phyloP scores from a whole-genome alignment of 352 stramenopile species.

The Globisporangium perplexum region DNA sequence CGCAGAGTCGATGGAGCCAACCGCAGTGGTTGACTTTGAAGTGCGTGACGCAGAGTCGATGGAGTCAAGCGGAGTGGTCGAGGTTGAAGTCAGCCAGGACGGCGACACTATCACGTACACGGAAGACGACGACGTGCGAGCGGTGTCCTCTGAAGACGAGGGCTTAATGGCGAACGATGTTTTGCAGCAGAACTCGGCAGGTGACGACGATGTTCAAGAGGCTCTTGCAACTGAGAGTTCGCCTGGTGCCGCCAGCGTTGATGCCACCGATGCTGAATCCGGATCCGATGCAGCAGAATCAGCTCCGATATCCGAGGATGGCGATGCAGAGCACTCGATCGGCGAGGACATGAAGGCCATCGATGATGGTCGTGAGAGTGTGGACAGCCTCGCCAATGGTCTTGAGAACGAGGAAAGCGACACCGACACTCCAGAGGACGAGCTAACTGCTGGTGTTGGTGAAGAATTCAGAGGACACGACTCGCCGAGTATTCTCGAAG shows the following conservation, averaged over 20 bases:
- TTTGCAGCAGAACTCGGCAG: background rate
- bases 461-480: background rate
- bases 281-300: background rate
- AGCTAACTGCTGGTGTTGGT: background rate
- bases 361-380: background rate
- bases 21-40: conserved; percentile 3
- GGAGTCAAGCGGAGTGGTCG: background rate
- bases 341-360: background rate
- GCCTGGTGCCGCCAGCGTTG: background rate
- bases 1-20: background rate
- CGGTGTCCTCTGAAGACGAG: background rate
- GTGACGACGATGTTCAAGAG: background rate
- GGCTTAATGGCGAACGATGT: background rate
- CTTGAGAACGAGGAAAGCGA: no score
- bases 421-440: background rate
- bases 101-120: background rate
- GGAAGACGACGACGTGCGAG: background rate
- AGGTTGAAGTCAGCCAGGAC: conserved; percentile 6
- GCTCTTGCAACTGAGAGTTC: background rate
- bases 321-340: background rate
- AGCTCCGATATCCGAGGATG: background rate
- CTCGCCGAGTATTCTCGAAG: background rate
- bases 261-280: background rate
- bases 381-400: no score
- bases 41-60: background rate